phyloP scores from a whole-genome alignment of 441 rosid genomes.

The Rhodomyrtus psidioides region DNA sequence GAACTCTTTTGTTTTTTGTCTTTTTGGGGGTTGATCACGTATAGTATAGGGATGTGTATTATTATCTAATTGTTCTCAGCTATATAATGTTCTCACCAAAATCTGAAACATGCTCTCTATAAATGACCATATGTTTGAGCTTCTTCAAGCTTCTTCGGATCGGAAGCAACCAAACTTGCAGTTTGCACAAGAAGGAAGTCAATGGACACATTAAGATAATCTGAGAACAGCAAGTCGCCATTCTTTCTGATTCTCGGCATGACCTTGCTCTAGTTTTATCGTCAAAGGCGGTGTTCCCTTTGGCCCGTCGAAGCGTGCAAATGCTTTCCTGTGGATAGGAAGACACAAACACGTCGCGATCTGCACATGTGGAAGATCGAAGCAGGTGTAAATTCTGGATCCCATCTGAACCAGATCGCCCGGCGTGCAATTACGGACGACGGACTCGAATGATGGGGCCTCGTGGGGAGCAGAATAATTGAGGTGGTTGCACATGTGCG shows the following conservation, averaged over 20 bases:
- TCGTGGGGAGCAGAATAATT: not conserved
- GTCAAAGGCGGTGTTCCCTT: not conserved
- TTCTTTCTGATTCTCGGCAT: not conserved
- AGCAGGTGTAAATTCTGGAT: not conserved
- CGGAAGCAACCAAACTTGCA: not conserved
- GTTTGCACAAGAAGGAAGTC: not conserved
- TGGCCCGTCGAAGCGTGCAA: not conserved
- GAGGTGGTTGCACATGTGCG: not conserved
- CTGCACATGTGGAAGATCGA: not conserved
- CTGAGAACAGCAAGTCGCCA: not conserved
- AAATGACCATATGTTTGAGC: not conserved
- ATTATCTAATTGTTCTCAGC: constrained; percentile 20
- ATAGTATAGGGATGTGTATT: constrained; percentile 42
- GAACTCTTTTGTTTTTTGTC: constrained; percentile 11
- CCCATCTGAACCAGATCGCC: not conserved
- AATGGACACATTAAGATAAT: not conserved
- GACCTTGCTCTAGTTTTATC: not conserved
- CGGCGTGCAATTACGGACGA: not conserved
- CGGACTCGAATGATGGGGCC: not conserved
- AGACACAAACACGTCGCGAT: not conserved
- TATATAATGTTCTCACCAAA: constrained; percentile 13
- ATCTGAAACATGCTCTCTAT: not conserved
- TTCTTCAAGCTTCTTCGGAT: not conserved
- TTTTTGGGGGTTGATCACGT: constrained; percentile 8
- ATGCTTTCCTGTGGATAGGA: not conserved